Evolutionary conservation across 306 rosid genomes (phyloP).

Genomic region (Dalbergia cultrata): DNA sequence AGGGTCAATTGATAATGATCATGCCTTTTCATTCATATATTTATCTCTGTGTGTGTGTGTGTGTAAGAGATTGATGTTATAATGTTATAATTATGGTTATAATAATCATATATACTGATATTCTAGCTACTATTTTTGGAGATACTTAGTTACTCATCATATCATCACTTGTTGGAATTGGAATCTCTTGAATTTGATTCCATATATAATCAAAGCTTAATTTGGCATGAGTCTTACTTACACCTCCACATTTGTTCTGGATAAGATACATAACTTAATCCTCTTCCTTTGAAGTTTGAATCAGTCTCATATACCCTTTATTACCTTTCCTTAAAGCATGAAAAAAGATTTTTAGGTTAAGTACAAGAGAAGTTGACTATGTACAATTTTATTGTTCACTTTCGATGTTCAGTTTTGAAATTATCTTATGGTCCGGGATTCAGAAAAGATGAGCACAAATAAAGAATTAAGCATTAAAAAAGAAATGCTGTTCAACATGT

Average conservation of each 20-base stretch:
- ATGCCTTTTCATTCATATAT: not conserved
- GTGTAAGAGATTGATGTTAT: no score
- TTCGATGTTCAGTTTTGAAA: not conserved
- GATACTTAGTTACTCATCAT: conserved; percentile 2
- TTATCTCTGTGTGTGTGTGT: no score
- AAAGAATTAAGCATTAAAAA: not conserved
- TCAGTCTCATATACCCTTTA: not conserved
- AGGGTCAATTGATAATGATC: not conserved
- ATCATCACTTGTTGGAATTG: not conserved
- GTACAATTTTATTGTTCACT: not conserved
- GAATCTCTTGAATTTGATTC: conserved; percentile 1
- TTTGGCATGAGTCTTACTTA: not conserved
- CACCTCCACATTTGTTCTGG: not conserved
- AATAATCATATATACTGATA: not conserved
- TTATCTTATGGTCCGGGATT: not conserved
- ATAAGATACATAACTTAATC: not conserved
- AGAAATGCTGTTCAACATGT: not conserved
- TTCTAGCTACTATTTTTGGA: conserved; percentile 3
- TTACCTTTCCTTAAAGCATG: not conserved
- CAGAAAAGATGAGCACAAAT: not conserved
- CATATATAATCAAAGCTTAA: not conserved
- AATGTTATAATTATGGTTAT: no score
- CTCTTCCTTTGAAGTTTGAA: not conserved
- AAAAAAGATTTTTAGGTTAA: not conserved
- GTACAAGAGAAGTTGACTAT: conserved; percentile 2